Percentiles rank a stretch among this genome's conserved stretches.
Evolutionary conservation across 192 early-diverging fungal species (phyloP).

Genomic region (Lunasporangiospora selenospora): DNA sequence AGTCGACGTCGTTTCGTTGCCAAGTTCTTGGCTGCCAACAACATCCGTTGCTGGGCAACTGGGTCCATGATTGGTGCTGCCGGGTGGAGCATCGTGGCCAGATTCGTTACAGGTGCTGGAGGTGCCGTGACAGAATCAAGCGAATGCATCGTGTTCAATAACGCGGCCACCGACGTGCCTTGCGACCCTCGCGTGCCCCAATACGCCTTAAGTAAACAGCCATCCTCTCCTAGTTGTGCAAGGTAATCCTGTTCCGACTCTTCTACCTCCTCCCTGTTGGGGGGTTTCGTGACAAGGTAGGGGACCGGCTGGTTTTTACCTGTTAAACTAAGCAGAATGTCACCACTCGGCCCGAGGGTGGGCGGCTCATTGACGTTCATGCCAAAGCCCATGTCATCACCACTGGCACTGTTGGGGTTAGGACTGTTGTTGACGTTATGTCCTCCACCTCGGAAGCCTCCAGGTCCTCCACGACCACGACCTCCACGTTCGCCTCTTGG

Average conservation of each 20-base stretch:
- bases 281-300: conserved; percentile 32
- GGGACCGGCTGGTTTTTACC: conserved; percentile 36
- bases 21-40: too few species aligned
- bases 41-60: not conserved
- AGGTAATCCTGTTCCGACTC: conserved; percentile 29
- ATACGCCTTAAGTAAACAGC: conserved; percentile 36
- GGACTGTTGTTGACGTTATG: not conserved
- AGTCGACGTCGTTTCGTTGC: conserved; percentile 21
- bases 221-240: conserved; percentile 33
- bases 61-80: not conserved
- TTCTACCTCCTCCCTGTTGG: conserved; percentile 30
- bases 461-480: not conserved
- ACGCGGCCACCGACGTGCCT: conserved; percentile 21
- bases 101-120: not conserved
- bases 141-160: conserved; percentile 25
- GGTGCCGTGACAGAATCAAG: conserved; percentile 12
- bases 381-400: conserved; percentile 22
- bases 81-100: not conserved
- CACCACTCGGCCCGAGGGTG: not conserved
- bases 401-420: conserved; percentile 1
- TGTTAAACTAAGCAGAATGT: conserved; percentile 32
- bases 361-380: not conserved
- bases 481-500: conserved; percentile 3
- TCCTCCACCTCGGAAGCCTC: conserved; percentile 1
- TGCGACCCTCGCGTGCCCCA: conserved; percentile 41